These are phyloP conservation scores for Fusarium vanettenii DNA, from an alignment of 2,329 filamentous ascomycete genomes.

Conservation along the genomic window DNA sequence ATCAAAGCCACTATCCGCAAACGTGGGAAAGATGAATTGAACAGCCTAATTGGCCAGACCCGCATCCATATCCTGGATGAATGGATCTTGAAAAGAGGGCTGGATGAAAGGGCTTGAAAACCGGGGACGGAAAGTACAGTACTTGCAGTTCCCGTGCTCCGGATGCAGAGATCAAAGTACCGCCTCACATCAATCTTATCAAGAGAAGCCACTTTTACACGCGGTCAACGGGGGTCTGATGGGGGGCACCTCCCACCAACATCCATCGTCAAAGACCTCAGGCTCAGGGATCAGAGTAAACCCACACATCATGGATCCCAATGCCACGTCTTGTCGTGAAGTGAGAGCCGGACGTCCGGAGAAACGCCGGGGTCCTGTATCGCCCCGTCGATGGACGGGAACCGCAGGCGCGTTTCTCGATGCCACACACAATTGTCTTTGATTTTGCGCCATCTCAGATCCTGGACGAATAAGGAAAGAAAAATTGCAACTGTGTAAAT, in stretches of 20 bases:
- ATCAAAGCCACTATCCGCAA: conserved; percentile 6
- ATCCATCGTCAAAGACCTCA: conserved; percentile 3
- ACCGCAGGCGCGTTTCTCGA: not conserved
- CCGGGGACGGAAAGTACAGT: conserved; percentile 15
- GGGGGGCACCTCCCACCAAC: not conserved
- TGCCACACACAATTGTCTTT: not conserved
- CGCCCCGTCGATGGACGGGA: not conserved
- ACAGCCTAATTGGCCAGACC: conserved; percentile 11
- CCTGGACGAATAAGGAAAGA: not conserved
- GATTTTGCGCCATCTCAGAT: not conserved
- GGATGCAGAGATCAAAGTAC: conserved; percentile 21
- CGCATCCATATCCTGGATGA: not conserved
- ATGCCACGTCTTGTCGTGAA: conserved; percentile 4
- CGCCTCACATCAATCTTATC: conserved; percentile 11
- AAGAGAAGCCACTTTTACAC: conserved; percentile 4
- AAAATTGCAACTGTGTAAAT: not conserved
- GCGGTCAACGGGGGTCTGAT: not conserved
- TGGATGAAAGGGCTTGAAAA: conserved; percentile 29
- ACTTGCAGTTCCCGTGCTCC: conserved; percentile 28
- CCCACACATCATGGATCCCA: conserved; percentile 14
- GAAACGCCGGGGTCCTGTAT: conserved; percentile 29
- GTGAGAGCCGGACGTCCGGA: conserved; percentile 32
- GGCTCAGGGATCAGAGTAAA: conserved; percentile 16
- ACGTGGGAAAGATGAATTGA: not conserved
- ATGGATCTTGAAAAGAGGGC: conserved; percentile 12